phyloP scores from a whole-genome alignment of 2,329 filamentous ascomycete species.

The Xylaria polymorpha region DNA sequence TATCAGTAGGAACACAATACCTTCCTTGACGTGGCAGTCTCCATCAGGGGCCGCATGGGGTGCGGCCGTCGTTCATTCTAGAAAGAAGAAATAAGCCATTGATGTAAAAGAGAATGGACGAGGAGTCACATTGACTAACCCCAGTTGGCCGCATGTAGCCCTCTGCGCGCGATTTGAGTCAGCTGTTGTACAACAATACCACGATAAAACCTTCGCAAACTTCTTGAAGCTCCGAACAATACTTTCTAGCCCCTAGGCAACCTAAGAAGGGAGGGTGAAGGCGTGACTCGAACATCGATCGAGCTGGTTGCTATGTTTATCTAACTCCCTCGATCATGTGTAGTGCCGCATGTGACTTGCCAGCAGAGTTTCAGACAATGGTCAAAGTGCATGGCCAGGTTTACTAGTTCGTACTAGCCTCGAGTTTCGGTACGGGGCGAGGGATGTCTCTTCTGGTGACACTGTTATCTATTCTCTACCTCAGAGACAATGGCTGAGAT shows the following conservation, averaged over 20 bases:
- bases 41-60: constrained; percentile 44
- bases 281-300: constrained; percentile 36
- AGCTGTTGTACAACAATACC: constrained; percentile 45
- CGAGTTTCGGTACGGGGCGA: constrained; percentile 12
- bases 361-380: constrained; percentile 33
- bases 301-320: constrained; percentile 31
- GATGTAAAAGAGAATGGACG: constrained; percentile 43
- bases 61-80: constrained; percentile 47
- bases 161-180: constrained; percentile 44
- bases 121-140: constrained; percentile 43
- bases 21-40: constrained; percentile 51
- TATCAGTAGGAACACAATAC: constrained; percentile 45
- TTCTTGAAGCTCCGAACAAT: constrained; percentile 32
- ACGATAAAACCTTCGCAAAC: constrained; percentile 39
- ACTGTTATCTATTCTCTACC: constrained; percentile 21
- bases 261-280: constrained; percentile 22
- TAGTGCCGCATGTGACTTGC: constrained; percentile 33
- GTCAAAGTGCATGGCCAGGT: constrained; percentile 35
- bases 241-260: constrained; percentile 18
- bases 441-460: constrained; percentile 7
- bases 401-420: constrained; percentile 15
- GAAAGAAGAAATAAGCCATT: constrained; percentile 43
- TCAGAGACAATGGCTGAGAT: constrained; percentile 5
- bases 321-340: constrained; percentile 26
- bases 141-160: constrained; percentile 43